A percentile compares a stretch with the other conserved stretches of the same genome.
Conservation (phyloP, 805 yeast genomes). For the Metschnikowia amazonensis region DNA sequence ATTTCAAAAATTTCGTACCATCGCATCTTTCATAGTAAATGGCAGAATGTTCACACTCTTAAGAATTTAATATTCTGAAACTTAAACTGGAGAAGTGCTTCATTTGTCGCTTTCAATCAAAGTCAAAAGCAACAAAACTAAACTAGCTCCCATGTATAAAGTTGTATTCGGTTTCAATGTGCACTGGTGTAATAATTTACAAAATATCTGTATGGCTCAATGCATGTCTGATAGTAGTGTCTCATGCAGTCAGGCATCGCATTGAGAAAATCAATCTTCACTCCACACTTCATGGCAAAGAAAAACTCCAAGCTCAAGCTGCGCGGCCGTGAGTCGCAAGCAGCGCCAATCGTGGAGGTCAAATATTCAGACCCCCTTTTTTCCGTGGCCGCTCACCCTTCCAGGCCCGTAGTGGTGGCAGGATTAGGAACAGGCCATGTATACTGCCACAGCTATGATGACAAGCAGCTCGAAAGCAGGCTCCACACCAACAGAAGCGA, state of each 20-base stretch:
- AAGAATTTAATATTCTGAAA: too few relatives aligned
- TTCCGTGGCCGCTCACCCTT: conserved; percentile 74
- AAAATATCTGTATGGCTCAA: too few relatives aligned
- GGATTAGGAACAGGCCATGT: conserved; percentile 86
- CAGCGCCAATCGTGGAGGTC: conserved; percentile 45
- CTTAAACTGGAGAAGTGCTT: too few relatives aligned
- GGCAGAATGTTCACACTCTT: too few relatives aligned
- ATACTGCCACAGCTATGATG: conserved; percentile 56
- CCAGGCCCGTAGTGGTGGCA: conserved; percentile 54
- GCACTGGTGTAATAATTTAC: too few relatives aligned
- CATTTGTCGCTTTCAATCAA: too few relatives aligned
- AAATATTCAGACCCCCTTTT: conserved; percentile 64
- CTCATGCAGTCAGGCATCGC: background rate
- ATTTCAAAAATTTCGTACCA: too few relatives aligned
- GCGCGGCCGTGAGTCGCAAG: conserved; percentile 28
- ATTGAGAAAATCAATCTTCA: background rate
- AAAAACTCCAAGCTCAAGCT: conserved; percentile 25
- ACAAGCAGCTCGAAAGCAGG: conserved; percentile 38
- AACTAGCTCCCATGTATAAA: too few relatives aligned
- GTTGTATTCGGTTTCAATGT: too few relatives aligned
- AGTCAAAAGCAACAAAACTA: too few relatives aligned
- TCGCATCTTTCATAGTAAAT: too few relatives aligned
- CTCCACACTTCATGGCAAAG: conserved; percentile 15
- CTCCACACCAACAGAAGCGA: conserved; percentile 24
- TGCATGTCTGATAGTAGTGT: background rate